Percentiles rank a stretch among this genome's conserved stretches.
Evolutionary conservation across 495 filamentous ascomycete species (phyloP).

Genomic region (Trypethelium eluteriae): DNA sequence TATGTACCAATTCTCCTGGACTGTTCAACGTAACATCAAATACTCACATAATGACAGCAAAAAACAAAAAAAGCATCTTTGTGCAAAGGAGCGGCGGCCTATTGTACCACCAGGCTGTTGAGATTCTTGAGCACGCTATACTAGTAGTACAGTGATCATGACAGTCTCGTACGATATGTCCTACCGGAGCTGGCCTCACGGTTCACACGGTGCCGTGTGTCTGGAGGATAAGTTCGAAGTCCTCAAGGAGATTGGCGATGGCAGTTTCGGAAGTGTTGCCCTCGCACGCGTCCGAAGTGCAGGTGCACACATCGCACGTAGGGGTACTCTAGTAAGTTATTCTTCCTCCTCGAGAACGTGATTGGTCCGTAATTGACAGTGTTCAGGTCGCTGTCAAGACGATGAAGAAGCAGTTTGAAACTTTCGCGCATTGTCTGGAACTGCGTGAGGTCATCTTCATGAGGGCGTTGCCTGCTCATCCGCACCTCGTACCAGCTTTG

Average conservation of each 20-base stretch:
- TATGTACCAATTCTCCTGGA: neutral
- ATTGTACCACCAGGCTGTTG: neutral
- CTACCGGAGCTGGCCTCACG: constrained; percentile 31
- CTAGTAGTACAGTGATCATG: constrained; percentile 20
- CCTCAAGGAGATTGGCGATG: constrained; percentile 96
- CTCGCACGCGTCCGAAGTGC: constrained; percentile 84
- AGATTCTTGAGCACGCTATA: neutral
- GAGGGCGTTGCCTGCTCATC: constrained; percentile 73
- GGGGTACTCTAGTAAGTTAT: constrained; percentile 77
- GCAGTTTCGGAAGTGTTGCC: constrained; percentile 94
- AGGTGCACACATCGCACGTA: constrained; percentile 77
- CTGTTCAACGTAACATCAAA: neutral
- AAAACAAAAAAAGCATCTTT: neutral
- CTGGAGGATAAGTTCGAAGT: constrained; percentile 82
- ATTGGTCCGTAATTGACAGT: constrained; percentile 15
- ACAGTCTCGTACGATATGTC: constrained; percentile 34
- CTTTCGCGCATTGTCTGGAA: constrained; percentile 79
- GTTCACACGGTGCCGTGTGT: constrained; percentile 21
- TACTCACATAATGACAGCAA: neutral
- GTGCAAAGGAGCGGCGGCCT: neutral
- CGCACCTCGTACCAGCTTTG: constrained; percentile 88
- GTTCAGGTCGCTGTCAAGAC: constrained; percentile 94
- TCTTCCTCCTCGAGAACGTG: constrained; percentile 19
- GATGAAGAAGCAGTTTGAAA: constrained; percentile 99
- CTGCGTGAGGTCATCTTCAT: constrained; percentile 96